Conservation (phyloP, 495 filamentous ascomycete genomes). For the Wilcoxina mikolae region DNA sequence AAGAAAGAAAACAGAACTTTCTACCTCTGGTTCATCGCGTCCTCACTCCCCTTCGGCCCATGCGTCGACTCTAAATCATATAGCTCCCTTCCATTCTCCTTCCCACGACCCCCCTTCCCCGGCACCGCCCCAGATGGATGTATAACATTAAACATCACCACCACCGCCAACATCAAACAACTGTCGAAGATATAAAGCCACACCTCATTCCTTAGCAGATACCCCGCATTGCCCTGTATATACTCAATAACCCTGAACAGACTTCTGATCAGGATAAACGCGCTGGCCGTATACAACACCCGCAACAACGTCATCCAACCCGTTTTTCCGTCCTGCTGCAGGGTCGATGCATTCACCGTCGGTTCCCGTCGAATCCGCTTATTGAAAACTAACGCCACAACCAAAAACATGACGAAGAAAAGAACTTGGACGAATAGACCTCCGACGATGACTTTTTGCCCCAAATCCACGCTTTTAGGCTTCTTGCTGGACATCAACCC, state of each 20-base stretch:
- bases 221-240: slow-evolving; percentile 39
- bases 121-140: no score
- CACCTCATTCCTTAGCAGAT: slow-evolving; percentile 39
- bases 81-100: no score
- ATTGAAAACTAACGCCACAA: slow-evolving; percentile 35
- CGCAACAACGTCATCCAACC: slow-evolving; percentile 40
- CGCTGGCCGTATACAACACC: slow-evolving; percentile 39
- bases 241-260: slow-evolving; percentile 52
- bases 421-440: slow-evolving; percentile 38
- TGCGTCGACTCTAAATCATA: no score
- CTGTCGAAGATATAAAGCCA: slow-evolving; percentile 52
- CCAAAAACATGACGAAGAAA: slow-evolving; percentile 40
- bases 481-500: slow-evolving; percentile 28
- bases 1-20: no score
- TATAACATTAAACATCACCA: slow-evolving; percentile 36
- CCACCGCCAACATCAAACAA: slow-evolving; percentile 41
- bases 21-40: no score
- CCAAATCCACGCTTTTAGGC: slow-evolving; percentile 25
- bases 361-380: neutral
- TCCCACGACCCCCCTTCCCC: no score
- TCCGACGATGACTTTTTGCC: slow-evolving; percentile 35
- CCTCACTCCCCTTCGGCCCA: no score
- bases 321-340: neutral
- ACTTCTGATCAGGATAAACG: slow-evolving; percentile 46
- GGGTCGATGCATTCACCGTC: neutral